phyloP scores from a whole-genome alignment of 192 early-diverging fungal species.

The Spinellus fusiger region DNA sequence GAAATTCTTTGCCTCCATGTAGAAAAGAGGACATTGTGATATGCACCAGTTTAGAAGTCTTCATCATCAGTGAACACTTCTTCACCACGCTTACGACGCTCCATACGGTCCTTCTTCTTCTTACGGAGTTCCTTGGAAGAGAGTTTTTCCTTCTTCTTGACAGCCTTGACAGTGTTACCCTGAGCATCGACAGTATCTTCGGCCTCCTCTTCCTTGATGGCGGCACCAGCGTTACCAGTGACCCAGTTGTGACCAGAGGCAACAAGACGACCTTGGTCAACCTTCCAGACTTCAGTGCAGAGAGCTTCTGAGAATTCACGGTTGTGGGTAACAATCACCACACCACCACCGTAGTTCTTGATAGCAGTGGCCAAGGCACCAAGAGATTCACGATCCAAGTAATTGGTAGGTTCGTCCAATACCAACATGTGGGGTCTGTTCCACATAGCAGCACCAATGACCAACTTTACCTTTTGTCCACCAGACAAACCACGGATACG shows the following conservation, averaged over 20 bases:
- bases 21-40: not conserved
- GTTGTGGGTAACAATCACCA: constrained; percentile 83
- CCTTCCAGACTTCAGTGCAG: constrained; percentile 71
- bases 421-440: constrained; percentile 86
- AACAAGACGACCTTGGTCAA: constrained; percentile 54
- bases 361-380: constrained; percentile 70
- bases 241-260: constrained; percentile 51
- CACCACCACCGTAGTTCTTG: constrained; percentile 71
- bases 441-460: constrained; percentile 80
- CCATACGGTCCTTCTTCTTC: constrained; percentile 56
- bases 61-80: constrained; percentile 31
- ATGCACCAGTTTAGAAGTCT: constrained; percentile 6
- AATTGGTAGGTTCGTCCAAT: constrained; percentile 84
- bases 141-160: constrained; percentile 52
- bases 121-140: constrained; percentile 48
- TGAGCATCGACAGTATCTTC: constrained; percentile 59
- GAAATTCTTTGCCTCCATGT: not conserved
- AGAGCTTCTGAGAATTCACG: constrained; percentile 71
- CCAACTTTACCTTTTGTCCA: constrained; percentile 84
- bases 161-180: constrained; percentile 69
- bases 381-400: constrained; percentile 58
- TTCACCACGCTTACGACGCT: constrained; percentile 53
- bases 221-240: constrained; percentile 42
- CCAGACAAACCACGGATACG: constrained; percentile 66
- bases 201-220: constrained; percentile 42